Evolutionary conservation across 345 rosid species (phyloP).

Genomic region (Salix arbutifolia): DNA sequence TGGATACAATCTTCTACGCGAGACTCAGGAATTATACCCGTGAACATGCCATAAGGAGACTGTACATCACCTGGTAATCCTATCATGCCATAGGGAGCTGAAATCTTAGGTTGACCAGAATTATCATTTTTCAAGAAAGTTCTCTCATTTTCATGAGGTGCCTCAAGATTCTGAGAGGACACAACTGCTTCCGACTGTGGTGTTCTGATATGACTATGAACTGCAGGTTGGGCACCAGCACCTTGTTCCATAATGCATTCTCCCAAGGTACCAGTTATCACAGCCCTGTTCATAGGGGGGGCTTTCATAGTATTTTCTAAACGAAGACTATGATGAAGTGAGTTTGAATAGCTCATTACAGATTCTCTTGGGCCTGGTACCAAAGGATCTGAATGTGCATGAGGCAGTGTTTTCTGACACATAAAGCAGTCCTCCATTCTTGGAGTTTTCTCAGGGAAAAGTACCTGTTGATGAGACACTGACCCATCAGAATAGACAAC

Average conservation of each 20-base stretch:
- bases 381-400: slow-evolving; percentile 61
- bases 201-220: slow-evolving; percentile 23
- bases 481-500: slow-evolving; percentile 45
- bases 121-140: slow-evolving; percentile 14
- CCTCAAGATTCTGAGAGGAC: slow-evolving; percentile 27
- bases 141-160: slow-evolving; percentile 23
- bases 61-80: slow-evolving; percentile 26
- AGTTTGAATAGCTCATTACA: slow-evolving; percentile 20
- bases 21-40: slow-evolving; percentile 27
- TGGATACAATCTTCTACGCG: slow-evolving; percentile 27
- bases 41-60: slow-evolving; percentile 22
- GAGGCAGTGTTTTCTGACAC: slow-evolving; percentile 71
- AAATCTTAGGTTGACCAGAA: slow-evolving; percentile 30
- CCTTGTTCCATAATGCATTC: slow-evolving; percentile 37
- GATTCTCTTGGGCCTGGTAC: slow-evolving; percentile 34
- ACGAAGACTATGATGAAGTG: slow-evolving; percentile 45
- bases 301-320: slow-evolving; percentile 33
- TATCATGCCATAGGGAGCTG: slow-evolving; percentile 24
- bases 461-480: slow-evolving; percentile 32
- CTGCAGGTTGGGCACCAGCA: slow-evolving; percentile 23
- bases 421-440: slow-evolving; percentile 48
- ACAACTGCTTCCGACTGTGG: slow-evolving; percentile 26
- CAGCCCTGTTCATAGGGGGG: slow-evolving; percentile 24
- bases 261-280: slow-evolving; percentile 32
- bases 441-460: slow-evolving; percentile 31